Conservation (phyloP, 306 rosid species). For the Cucurbita maxima region DNA sequence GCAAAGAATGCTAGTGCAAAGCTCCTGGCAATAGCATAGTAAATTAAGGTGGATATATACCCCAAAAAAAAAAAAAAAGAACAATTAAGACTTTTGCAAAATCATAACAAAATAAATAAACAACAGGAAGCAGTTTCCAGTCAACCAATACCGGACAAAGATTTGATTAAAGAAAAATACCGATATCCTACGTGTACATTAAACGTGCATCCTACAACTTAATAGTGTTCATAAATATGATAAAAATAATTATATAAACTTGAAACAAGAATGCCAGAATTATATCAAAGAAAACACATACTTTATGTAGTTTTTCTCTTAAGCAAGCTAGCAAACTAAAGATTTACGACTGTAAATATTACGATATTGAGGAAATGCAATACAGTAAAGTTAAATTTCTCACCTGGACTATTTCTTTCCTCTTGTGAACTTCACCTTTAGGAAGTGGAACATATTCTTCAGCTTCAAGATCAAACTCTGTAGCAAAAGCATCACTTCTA, state of each 20-base stretch:
- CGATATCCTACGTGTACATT: background rate
- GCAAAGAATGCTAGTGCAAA: background rate
- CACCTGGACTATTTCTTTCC: slow-evolving; percentile 92
- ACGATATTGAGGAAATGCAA: background rate
- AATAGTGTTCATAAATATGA: background rate
- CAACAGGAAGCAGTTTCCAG: background rate
- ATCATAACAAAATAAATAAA: background rate
- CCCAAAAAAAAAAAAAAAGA: too few relatives aligned
- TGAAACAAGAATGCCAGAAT: background rate
- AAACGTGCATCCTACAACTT: background rate
- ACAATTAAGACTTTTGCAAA: background rate
- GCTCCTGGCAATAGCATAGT: background rate
- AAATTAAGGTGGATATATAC: too few relatives aligned
- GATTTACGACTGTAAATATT: background rate
- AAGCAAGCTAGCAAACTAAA: background rate
- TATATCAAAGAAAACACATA: too few relatives aligned
- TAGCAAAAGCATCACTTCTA: slow-evolving; percentile 93
- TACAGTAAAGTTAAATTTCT: slow-evolving; percentile 5
- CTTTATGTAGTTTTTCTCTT: background rate
- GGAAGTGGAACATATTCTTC: slow-evolving; percentile 99
- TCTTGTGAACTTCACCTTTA: slow-evolving; percentile 97
- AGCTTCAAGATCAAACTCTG: slow-evolving; percentile 96
- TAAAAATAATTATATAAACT: background rate
- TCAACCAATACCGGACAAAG: background rate
- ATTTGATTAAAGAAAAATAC: background rate